Evolutionary conservation across 2,329 filamentous ascomycete genomes (phyloP), one percentile per base, ranked within the genome.

Genomic region (Stromatinia cepivora): DNA sequence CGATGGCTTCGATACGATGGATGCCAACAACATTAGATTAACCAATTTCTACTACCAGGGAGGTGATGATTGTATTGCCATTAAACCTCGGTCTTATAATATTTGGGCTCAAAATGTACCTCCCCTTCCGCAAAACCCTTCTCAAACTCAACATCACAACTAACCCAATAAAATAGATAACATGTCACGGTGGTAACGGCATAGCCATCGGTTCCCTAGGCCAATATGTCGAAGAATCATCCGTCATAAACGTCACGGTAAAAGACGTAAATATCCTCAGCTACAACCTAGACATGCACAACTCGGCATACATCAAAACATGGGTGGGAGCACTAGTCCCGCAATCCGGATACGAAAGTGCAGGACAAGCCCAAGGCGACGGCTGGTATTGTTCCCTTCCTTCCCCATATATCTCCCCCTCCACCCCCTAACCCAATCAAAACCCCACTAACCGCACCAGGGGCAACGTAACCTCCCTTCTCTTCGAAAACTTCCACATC

Each of bases 1-100:
- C 0, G 85, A 86, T 74, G 85, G 84, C 3, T 86, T 86, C 71
- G 81, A 87, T 72, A 87, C 85, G 0, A 86, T 87, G 84, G 85
- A 87, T 71, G 81, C 80, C 1, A 73, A 78, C 11, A 85, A 87
- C 70, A 78, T 87, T 59, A 77, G 76, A 9, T 79, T 87, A 7
- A 82, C 78, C 5, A 84, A 85, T 70, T 82, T 87, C 65, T 77
- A 80, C 8, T 87, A 85, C 73, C 84, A 86, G 78, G 85, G 85
- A 13, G 84, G 85, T 56, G 85, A 87, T 72, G 85, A 87, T 75
- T 87, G 85, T 70, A 81, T 87, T 42, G 85, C 85, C 5, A 83
- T 87, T 71, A 87, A 87, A 71, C 84, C 85, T 0, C 81, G 85
- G n/a, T 83, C 81, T 0, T 85, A 84, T 75, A 82, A 85, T 63